Base-by-base conservation (phyloP, 257 asterid genomes). In the Handroanthus guayacan region DNA sequence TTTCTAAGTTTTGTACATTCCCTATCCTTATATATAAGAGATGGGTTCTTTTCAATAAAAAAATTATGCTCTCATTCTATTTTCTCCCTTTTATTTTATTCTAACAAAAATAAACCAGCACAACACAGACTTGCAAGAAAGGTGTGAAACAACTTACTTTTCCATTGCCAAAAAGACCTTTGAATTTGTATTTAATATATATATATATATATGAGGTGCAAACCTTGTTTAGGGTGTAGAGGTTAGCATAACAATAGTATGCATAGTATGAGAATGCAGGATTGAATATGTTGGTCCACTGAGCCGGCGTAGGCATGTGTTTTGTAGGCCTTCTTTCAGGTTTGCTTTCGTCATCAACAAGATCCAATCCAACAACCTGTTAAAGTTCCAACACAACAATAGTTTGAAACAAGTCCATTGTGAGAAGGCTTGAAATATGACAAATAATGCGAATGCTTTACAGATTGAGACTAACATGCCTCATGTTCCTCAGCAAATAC, bases 301-400 rank as follows among this genome's bases (percentile, higher is more conserved):
- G 90, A 79, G 83, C 88, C 3, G 96, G 96, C 16, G 96, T 88
- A 71, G 92, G 96, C 96, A 90, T 90, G 86, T 90, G 96, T 79
- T 90, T 90, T 57, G 96, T 90, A 41, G 96, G 96, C 76, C 93
- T 83, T 74, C 96, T 86, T 85, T 90, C 96, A 61, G 96, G 96
- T 78, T 90, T 90, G 87, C 90, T 90, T 82, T 90, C 96, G 48
- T 90, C 96, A 71, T 90, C 96, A 83, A 90, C 96, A 81, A 88
- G 87, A 84, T 90, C 96, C 84, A 90, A 83, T 56, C 96, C 96
- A 75, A 90, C 96, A 57, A 90, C 96, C 96, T 90, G 86, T 65
- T 48, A 44, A 25, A 36, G 68, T 14, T 54, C 66, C 68, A 55
- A 69, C 16, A 43, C 0, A 44, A 50, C 14, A 74, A 39, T 36